These are phyloP conservation scores for Arthonia radiata DNA, from an alignment of 495 filamentous ascomycete genomes.

Conservation along the genomic window DNA sequence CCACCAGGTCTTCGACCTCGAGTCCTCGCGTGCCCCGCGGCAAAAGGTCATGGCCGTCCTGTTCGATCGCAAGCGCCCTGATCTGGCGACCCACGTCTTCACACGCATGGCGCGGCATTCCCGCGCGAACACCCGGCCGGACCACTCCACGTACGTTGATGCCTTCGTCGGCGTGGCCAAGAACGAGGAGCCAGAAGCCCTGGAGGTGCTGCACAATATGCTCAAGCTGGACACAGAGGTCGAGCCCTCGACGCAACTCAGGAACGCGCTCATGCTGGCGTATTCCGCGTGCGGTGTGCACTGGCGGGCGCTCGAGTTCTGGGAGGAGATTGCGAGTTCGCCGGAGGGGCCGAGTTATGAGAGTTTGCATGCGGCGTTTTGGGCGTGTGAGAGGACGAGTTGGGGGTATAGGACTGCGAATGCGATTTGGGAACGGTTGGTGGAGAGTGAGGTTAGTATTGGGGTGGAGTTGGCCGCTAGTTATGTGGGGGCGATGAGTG, in stretches of 20 bases:
- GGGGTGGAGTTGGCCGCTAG: conserved; percentile 41
- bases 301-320: conserved; percentile 44
- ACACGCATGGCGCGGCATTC: conserved; percentile 62
- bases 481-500: conserved; percentile 52
- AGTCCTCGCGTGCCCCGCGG: conserved; percentile 33
- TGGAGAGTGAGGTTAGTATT: conserved; percentile 49
- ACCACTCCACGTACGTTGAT: conserved; percentile 43
- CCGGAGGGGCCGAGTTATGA: conserved; percentile 61
- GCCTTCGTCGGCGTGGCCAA: conserved; percentile 55
- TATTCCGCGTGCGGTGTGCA: conserved; percentile 42
- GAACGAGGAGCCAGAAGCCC: conserved; percentile 30
- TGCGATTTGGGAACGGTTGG: conserved; percentile 50
- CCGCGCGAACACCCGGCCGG: conserved; percentile 30
- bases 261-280: conserved; percentile 69
- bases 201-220: conserved; percentile 66
- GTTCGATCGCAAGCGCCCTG: conserved; percentile 47
- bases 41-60: conserved; percentile 58
- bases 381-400: conserved; percentile 36
- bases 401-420: conserved; percentile 39
- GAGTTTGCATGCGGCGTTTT: conserved; percentile 54
- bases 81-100: conserved; percentile 68
- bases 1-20: conserved; percentile 45
- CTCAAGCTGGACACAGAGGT: conserved; percentile 67
- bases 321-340: conserved; percentile 51
- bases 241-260: conserved; percentile 46